These are phyloP conservation scores for Trichoderma aggressivum DNA, from an alignment of 2,329 filamentous ascomycete species.

Conservation along the genomic window DNA sequence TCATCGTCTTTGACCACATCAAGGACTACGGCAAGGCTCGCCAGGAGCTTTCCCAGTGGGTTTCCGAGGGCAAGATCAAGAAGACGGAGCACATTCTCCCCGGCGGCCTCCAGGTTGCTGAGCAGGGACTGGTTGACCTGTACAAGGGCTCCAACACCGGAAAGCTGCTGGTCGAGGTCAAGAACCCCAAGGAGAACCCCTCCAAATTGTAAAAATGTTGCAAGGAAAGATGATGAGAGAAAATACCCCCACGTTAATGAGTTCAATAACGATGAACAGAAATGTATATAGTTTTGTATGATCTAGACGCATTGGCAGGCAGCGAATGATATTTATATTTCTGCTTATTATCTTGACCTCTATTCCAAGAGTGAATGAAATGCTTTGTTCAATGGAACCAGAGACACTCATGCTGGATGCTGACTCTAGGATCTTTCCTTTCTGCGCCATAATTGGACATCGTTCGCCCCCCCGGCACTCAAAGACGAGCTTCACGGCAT, in stretches of 20 bases:
- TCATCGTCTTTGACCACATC: slow-evolving; percentile 68
- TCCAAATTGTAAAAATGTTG: slow-evolving; percentile 24
- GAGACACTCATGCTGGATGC: no score
- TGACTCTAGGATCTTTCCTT: no score
- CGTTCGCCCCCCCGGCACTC: neutral
- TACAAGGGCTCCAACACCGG: slow-evolving; percentile 70
- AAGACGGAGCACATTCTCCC: slow-evolving; percentile 66
- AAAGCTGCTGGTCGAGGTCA: slow-evolving; percentile 57
- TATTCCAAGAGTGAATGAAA: neutral
- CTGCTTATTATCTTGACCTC: neutral
- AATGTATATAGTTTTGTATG: slow-evolving; percentile 13
- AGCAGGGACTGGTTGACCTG: slow-evolving; percentile 59
- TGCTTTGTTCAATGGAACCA: neutral
- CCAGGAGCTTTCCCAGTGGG: slow-evolving; percentile 62
- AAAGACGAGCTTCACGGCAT: neutral
- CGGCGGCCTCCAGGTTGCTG: slow-evolving; percentile 63
- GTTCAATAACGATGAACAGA: neutral
- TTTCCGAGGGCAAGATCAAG: slow-evolving; percentile 70
- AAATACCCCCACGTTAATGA: neutral
- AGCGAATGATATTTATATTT: neutral
- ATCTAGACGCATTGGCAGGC: neutral
- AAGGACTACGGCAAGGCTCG: slow-evolving; percentile 56
- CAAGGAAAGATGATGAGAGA: neutral
- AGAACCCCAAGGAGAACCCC: slow-evolving; percentile 29
- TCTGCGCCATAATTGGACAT: neutral